Evolutionary conservation across 345 rosid species (phyloP).

Genomic region (Sonneratia caseolaris): DNA sequence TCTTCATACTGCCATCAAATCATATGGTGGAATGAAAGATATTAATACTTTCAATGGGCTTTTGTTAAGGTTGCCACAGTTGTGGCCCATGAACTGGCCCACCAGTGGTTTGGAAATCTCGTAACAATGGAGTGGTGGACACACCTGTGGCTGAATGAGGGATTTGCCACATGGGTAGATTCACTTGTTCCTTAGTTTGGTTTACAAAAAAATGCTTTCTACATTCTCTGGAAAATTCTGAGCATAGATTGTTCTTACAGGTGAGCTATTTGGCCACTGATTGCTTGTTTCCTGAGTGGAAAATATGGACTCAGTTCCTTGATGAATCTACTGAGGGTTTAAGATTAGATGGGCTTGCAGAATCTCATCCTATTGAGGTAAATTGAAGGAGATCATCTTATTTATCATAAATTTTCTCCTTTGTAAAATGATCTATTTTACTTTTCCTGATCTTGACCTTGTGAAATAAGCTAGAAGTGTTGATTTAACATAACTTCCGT

Average conservation of each 20-base stretch:
- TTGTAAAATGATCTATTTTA: background rate
- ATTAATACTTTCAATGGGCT: conserved; percentile 10
- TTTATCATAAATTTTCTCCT: background rate
- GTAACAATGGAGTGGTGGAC: conserved; percentile 99
- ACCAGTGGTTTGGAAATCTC: conserved; percentile 99
- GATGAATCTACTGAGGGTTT: conserved; percentile 78
- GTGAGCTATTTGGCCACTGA: conserved; percentile 94
- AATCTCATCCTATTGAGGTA: conserved; percentile 99
- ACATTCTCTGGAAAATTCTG: background rate
- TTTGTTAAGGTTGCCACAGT: conserved; percentile 73
- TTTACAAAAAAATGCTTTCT: background rate
- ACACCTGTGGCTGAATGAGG: conserved; percentile 95
- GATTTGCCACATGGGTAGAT: conserved; percentile 98
- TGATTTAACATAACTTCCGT: background rate
- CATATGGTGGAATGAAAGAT: background rate
- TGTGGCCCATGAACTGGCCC: conserved; percentile 98
- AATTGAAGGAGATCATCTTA: background rate
- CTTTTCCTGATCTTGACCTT: background rate
- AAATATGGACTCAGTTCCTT: conserved; percentile 97
- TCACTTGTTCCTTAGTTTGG: conserved; percentile 11
- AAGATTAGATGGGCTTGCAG: conserved; percentile 85
- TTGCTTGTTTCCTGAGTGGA: conserved; percentile 92
- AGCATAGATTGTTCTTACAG: conserved; percentile 31
- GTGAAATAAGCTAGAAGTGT: background rate
- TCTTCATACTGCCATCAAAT: background rate